Evolutionary conservation across 495 filamentous ascomycete species (phyloP), one percentile per base, ranked within the genome.

Genomic region (Hamigera avellanea): DNA sequence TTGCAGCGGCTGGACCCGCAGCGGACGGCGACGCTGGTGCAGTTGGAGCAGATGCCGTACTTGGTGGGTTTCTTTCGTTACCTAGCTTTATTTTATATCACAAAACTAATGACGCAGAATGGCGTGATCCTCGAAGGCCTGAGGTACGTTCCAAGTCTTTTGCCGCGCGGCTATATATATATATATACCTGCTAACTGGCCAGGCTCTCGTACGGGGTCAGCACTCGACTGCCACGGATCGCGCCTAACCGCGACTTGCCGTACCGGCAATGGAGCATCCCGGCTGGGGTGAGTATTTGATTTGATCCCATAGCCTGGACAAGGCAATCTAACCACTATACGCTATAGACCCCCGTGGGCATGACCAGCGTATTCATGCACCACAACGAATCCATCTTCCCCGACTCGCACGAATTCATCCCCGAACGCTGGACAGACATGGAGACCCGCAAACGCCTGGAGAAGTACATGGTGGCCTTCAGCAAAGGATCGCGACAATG

Each of bases 391-490:
- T 23, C 35, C 1, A 50, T 67, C 15, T 73, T 69, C 33, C 57
- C 64, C 0, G 46, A 67, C 26, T 56, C 58, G 2, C 27, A 53
- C 14, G 45, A 15, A 0, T 72, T 70, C 45, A 41, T 46, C 0
- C 66, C 69, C 2, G 58, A 69, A 17, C 57, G 67, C 19, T 73
- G 65, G 64, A 39, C 52, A 37, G 49, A 53, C 19, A 44, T 28
- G 2, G 42, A 49, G 5, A 33, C 51, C 14, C 51, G 57, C 2
- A 47, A 56, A 18, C 41, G 48, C 10, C 49, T 72, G 19, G 60
- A 67, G 13, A 61, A 56, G 31, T 67, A 70, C 32, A 33, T 74
- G 34, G 50, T 70, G 2, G 40, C 64, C 0, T 75, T 76, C 36
- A 60, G 52, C 14, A 66, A 62, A 44, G 69, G 73, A 2, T 56